phyloP scores from a whole-genome alignment of 257 asterid genomes.

The Knoxia roxburghii region DNA sequence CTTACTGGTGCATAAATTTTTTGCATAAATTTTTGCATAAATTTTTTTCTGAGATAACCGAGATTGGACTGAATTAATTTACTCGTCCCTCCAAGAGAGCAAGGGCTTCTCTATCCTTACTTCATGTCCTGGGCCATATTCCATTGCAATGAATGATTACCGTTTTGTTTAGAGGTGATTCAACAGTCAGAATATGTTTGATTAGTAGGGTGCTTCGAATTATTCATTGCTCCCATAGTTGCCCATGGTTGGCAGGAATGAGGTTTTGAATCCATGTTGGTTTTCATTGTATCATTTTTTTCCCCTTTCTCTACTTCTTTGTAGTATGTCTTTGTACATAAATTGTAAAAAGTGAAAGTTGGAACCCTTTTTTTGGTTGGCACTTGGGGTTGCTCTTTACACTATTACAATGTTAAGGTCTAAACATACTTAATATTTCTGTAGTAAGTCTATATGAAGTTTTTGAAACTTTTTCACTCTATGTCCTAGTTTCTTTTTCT shows the following conservation, averaged over 20 bases:
- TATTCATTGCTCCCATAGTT: background rate
- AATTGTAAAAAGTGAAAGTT: background rate
- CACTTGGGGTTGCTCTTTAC: background rate
- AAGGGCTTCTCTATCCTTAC: background rate
- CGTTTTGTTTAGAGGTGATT: background rate
- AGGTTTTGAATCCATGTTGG: background rate
- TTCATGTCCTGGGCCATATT: background rate
- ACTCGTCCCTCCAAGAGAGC: background rate
- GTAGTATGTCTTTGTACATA: background rate
- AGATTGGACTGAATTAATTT: background rate
- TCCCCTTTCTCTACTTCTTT: background rate
- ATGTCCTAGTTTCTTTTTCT: background rate
- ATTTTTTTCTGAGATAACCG: background rate
- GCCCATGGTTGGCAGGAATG: background rate
- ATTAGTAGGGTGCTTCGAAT: background rate
- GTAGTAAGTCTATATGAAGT: background rate
- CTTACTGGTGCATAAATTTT: background rate
- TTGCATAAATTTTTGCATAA: too few species aligned
- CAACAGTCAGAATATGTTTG: too few species aligned
- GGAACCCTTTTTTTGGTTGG: background rate
- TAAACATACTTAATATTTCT: background rate
- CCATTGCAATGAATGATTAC: background rate
- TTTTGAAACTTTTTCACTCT: background rate
- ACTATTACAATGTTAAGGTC: background rate
- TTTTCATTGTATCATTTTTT: background rate